Conservation (phyloP, 116 monocot genomes). For the Trichopus zeylanicus region DNA sequence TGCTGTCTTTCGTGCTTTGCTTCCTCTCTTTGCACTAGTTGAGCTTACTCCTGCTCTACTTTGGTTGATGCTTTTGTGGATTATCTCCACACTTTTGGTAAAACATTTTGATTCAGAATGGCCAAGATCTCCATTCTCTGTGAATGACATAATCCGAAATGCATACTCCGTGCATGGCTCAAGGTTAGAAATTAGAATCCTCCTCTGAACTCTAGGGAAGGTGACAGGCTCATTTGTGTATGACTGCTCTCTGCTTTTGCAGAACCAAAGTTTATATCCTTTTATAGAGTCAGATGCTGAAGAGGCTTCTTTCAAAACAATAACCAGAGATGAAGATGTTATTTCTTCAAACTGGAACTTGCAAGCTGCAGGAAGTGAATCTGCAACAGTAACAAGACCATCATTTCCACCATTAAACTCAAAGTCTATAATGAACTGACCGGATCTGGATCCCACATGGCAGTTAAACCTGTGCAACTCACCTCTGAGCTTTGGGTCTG, state of each 20-base stretch:
- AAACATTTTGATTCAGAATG: slow-evolving; percentile 90
- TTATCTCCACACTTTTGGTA: slow-evolving; percentile 78
- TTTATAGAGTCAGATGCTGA: slow-evolving; percentile 35
- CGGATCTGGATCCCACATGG: not conserved
- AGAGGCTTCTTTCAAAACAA: slow-evolving; percentile 61
- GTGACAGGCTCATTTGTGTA: slow-evolving; percentile 49
- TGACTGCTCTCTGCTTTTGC: slow-evolving; percentile 51
- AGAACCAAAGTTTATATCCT: slow-evolving; percentile 93
- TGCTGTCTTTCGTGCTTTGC: slow-evolving; percentile 14
- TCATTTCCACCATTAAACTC: not conserved
- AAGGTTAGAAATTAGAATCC: slow-evolving; percentile 73
- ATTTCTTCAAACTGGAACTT: slow-evolving; percentile 84
- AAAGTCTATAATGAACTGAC: not conserved
- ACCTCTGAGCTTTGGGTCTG: slow-evolving; percentile 49
- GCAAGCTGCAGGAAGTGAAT: slow-evolving; percentile 90
- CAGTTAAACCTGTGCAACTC: slow-evolving; percentile 1
- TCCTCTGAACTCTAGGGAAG: slow-evolving; percentile 58
- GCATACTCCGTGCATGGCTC: slow-evolving; percentile 90
- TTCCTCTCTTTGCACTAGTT: slow-evolving; percentile 32
- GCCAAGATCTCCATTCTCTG: slow-evolving; percentile 72
- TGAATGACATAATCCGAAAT: slow-evolving; percentile 84
- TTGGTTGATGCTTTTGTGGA: slow-evolving; percentile 32
- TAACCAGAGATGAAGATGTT: slow-evolving; percentile 65
- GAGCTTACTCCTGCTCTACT: slow-evolving; percentile 33
- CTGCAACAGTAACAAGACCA: slow-evolving; percentile 27